Conservation (phyloP, 1,284 basidiomycete genomes). For the Tylopilus sp. region DNA sequence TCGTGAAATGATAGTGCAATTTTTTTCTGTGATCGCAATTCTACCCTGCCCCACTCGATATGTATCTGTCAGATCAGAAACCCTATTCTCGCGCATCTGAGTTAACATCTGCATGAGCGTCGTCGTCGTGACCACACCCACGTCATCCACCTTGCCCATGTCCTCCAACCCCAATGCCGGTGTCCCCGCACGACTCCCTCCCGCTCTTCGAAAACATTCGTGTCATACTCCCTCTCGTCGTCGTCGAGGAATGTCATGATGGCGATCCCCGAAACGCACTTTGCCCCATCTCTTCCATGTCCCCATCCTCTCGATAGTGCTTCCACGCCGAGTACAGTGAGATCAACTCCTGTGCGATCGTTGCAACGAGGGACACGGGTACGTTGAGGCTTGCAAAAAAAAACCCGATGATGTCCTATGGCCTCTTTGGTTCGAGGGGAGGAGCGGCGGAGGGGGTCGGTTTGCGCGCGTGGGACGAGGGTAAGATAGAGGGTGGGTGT, state of each 20-base stretch:
- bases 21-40: too few species aligned
- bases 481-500: constrained; percentile 93
- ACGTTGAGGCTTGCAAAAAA: constrained; percentile 92
- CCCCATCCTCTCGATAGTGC: constrained; percentile 73
- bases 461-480: constrained; percentile 68
- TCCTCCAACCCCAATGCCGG: constrained; percentile 31
- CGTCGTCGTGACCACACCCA: constrained; percentile 59
- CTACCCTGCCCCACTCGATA: too few species aligned
- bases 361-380: constrained; percentile 84
- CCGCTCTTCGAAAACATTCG: constrained; percentile 33
- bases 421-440: constrained; percentile 57
- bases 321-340: constrained; percentile 92
- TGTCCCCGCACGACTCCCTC: constrained; percentile 35
- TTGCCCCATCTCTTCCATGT: constrained; percentile 43
- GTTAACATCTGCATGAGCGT: constrained; percentile 66
- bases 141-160: constrained; percentile 18
- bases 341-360: constrained; percentile 92
- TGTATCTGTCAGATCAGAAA: constrained; percentile 73
- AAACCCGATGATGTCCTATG: constrained; percentile 71
- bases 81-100: constrained; percentile 75
- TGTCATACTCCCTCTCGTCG: constrained; percentile 28
- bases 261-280: constrained; percentile 25
- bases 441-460: constrained; percentile 59
- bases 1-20: too few species aligned
- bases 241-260: constrained; percentile 22